These are phyloP conservation scores for Mycoemilia scoparia DNA, from an alignment of 192 early-diverging fungal genomes.

Conservation along the genomic window DNA sequence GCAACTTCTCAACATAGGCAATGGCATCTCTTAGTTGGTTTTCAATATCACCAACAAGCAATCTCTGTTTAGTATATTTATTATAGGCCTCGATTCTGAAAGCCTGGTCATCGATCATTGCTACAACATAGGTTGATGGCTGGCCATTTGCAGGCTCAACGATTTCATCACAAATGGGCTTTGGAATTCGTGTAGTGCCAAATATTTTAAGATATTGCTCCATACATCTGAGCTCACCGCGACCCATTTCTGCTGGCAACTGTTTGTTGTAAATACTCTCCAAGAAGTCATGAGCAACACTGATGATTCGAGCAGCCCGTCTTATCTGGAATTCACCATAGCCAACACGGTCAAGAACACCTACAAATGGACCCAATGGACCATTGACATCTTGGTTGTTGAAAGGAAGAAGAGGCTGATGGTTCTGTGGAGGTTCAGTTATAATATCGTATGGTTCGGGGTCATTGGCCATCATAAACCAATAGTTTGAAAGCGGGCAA, in stretches of 20 bases:
- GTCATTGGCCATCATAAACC: slow-evolving; percentile 40
- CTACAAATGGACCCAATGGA: slow-evolving; percentile 13
- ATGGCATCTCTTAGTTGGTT: slow-evolving; percentile 35
- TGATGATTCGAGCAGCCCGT: slow-evolving; percentile 52
- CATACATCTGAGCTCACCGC: slow-evolving; percentile 46
- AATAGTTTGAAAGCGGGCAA: slow-evolving; percentile 63
- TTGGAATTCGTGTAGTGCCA: slow-evolving; percentile 53
- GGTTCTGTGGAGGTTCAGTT: too few species aligned
- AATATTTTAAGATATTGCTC: slow-evolving; percentile 52
- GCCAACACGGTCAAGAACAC: slow-evolving; percentile 11
- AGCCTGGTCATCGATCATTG: slow-evolving; percentile 48
- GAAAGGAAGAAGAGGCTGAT: slow-evolving; percentile 8
- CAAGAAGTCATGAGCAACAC: slow-evolving; percentile 42
- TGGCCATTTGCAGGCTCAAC: slow-evolving; percentile 23
- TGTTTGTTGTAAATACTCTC: slow-evolving; percentile 30
- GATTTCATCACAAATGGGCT: slow-evolving; percentile 41
- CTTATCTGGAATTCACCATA: slow-evolving; percentile 49
- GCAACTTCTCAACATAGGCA: slow-evolving; percentile 16
- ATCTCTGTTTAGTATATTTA: slow-evolving; percentile 20
- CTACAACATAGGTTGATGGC: slow-evolving; percentile 34
- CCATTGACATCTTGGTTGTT: too few species aligned
- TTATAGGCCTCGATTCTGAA: slow-evolving; percentile 43
- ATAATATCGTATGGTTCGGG: too few species aligned
- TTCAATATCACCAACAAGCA: slow-evolving; percentile 44
- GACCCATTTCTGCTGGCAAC: slow-evolving; percentile 40